phyloP scores from a whole-genome alignment of 2,329 filamentous ascomycete genomes.

The Pyricularia sp. region DNA sequence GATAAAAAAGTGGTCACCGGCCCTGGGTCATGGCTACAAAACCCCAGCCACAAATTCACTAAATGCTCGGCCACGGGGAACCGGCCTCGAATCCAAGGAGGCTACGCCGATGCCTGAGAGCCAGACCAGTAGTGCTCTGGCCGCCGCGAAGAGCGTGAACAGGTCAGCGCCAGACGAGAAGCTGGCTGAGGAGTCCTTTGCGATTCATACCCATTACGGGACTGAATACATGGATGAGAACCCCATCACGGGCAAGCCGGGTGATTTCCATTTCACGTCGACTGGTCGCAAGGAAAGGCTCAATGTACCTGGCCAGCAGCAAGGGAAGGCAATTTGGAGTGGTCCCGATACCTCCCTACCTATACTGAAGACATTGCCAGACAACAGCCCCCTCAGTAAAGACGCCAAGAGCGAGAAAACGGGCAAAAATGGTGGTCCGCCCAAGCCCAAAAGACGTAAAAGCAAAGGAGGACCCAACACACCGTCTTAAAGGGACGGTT shows the following conservation, averaged over 20 bases:
- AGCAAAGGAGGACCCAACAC: slow-evolving; percentile 24
- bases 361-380: slow-evolving; percentile 25
- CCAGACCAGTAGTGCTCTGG: slow-evolving; percentile 12
- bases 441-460: slow-evolving; percentile 34
- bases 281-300: slow-evolving; percentile 39
- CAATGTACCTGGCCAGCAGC: slow-evolving; percentile 6
- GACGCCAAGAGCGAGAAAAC: slow-evolving; percentile 33
- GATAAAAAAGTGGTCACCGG: slow-evolving; percentile 40
- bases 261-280: slow-evolving; percentile 51
- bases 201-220: slow-evolving; percentile 43
- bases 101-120: slow-evolving; percentile 34
- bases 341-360: slow-evolving; percentile 12
- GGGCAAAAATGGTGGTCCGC: slow-evolving; percentile 14
- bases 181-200: slow-evolving; percentile 44
- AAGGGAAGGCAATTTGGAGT: slow-evolving; percentile 14
- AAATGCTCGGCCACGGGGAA: slow-evolving; percentile 13
- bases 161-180: slow-evolving; percentile 25
- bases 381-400: slow-evolving; percentile 24
- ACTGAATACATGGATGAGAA: slow-evolving; percentile 57
- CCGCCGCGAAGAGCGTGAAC: slow-evolving; percentile 14
- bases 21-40: slow-evolving; percentile 38
- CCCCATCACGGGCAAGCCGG: slow-evolving; percentile 52
- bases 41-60: slow-evolving; percentile 18
- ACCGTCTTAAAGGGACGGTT: slow-evolving; percentile 11
- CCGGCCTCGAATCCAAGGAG: slow-evolving; percentile 28